phyloP scores from a whole-genome alignment of 129 eudicot genomes.

The Tagetes erecta region DNA sequence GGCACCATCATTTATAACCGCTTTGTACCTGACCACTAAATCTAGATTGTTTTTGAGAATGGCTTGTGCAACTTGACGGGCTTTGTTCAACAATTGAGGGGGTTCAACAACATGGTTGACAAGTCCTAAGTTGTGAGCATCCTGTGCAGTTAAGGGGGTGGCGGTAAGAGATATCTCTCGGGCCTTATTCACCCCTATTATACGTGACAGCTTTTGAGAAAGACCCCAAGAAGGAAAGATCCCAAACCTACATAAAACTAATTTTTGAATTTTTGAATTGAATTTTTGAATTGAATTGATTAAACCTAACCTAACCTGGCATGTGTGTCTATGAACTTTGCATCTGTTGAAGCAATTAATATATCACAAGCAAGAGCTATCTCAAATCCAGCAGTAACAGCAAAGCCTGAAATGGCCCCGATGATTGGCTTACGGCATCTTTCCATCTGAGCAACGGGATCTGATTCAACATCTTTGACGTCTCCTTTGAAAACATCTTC shows the following conservation, averaged over 20 bases:
- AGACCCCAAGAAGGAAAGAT: constrained; percentile 99
- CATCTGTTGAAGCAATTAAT: constrained; percentile 73
- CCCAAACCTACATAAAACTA: constrained; percentile 61
- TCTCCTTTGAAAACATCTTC: constrained; percentile 96
- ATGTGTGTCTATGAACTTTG: constrained; percentile 93
- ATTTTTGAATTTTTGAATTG: background rate
- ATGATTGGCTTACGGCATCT: constrained; percentile 76
- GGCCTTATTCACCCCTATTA: constrained; percentile 87
- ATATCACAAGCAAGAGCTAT: constrained; percentile 90
- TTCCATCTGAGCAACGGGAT: constrained; percentile 91
- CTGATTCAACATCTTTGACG: constrained; percentile 69
- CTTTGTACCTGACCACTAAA: constrained; percentile 80
- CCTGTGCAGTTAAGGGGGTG: constrained; percentile 71
- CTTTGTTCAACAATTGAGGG: constrained; percentile 66
- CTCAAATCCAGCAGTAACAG: constrained; percentile 97
- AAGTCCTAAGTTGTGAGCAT: constrained; percentile 84
- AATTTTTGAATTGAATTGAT: too few species aligned
- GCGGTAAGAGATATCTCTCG: constrained; percentile 90
- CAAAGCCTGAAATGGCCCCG: constrained; percentile 87
- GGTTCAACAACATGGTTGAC: constrained; percentile 90
- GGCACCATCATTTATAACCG: constrained; percentile 87
- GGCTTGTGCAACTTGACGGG: constrained; percentile 84
- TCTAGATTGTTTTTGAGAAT: constrained; percentile 77
- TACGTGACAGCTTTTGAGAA: constrained; percentile 95
- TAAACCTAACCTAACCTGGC: constrained; percentile 50